These are phyloP conservation scores for Phalaenopsis equestris DNA, from an alignment of 106 monocot genomes.

Conservation along the genomic window DNA sequence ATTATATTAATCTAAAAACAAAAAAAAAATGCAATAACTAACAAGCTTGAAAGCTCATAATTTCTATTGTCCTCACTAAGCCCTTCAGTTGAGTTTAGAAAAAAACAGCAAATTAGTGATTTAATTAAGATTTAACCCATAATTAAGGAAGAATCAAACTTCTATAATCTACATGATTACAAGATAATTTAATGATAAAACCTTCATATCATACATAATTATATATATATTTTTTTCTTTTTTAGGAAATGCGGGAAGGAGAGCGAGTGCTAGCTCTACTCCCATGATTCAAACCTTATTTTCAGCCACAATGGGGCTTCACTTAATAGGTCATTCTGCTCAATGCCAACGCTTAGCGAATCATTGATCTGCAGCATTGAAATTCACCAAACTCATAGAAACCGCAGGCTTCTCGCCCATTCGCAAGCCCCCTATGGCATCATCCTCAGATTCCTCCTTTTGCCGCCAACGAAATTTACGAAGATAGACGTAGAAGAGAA, in stretches of 20 bases:
- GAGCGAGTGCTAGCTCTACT: neutral
- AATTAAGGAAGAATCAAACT: neutral
- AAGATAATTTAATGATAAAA: neutral
- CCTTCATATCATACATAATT: neutral
- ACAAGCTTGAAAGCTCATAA: too few species aligned
- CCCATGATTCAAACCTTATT: neutral
- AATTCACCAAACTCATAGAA: too few species aligned
- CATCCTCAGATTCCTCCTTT: neutral
- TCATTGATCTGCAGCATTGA: neutral
- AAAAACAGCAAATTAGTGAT: too few species aligned
- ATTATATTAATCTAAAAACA: too few species aligned
- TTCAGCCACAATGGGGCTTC: neutral
- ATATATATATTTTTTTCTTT: neutral
- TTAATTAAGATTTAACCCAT: too few species aligned
- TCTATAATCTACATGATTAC: neutral
- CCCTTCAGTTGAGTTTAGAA: too few species aligned
- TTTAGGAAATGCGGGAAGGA: neutral
- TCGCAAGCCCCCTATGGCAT: neutral
- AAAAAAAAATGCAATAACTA: neutral
- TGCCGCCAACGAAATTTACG: neutral
- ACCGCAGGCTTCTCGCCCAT: neutral
- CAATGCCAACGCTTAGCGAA: too few species aligned
- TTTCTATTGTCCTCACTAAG: too few species aligned
- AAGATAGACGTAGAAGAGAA: constrained; percentile 5
- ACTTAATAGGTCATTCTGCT: neutral